Percentiles rank a stretch among this genome's conserved stretches.
These are phyloP conservation scores for Gliomastix tumulicola DNA, from an alignment of 2,329 filamentous ascomycete genomes.

Conservation along the genomic window DNA sequence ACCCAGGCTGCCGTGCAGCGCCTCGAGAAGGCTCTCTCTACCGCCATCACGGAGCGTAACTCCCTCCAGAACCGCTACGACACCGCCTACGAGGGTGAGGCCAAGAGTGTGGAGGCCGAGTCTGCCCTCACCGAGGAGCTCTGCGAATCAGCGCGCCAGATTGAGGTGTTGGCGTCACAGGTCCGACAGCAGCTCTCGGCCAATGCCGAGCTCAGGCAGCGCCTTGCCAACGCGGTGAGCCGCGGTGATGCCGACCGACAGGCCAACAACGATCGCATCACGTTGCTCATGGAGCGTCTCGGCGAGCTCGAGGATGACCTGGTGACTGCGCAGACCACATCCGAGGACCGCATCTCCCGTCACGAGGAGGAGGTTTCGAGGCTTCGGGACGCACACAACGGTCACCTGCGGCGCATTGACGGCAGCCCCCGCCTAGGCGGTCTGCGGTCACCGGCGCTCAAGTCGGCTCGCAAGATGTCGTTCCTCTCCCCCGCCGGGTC, in stretches of 20 bases:
- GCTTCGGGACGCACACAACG: slow-evolving; percentile 70
- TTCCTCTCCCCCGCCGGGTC: slow-evolving; percentile 24
- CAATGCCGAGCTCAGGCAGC: slow-evolving; percentile 68
- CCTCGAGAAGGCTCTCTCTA: slow-evolving; percentile 61
- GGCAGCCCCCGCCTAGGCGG: slow-evolving; percentile 25
- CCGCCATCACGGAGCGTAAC: slow-evolving; percentile 66
- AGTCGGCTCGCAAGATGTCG: slow-evolving; percentile 20
- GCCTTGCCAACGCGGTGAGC: slow-evolving; percentile 71
- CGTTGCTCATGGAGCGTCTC: slow-evolving; percentile 73
- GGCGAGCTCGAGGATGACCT: slow-evolving; percentile 79
- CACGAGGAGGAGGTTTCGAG: slow-evolving; percentile 80
- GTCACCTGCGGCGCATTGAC: slow-evolving; percentile 70
- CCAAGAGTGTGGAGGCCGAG: slow-evolving; percentile 51
- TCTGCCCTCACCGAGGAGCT: slow-evolving; percentile 62
- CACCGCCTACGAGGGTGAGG: slow-evolving; percentile 48
- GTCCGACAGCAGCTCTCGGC: slow-evolving; percentile 74
- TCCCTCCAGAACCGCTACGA: slow-evolving; percentile 56
- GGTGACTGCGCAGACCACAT: slow-evolving; percentile 73
- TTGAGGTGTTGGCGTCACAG: slow-evolving; percentile 72
- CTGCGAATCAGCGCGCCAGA: slow-evolving; percentile 63
- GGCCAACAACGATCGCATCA: slow-evolving; percentile 74
- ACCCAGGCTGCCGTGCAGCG: slow-evolving; percentile 56
- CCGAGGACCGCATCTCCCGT: slow-evolving; percentile 73
- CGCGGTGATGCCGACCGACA: slow-evolving; percentile 82
- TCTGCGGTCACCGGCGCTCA: slow-evolving; percentile 21